Evolutionary conservation across 148 eudicot species (phyloP), one percentile per base, ranked within the genome.

Genomic region (Hydrangea macrophylla): DNA sequence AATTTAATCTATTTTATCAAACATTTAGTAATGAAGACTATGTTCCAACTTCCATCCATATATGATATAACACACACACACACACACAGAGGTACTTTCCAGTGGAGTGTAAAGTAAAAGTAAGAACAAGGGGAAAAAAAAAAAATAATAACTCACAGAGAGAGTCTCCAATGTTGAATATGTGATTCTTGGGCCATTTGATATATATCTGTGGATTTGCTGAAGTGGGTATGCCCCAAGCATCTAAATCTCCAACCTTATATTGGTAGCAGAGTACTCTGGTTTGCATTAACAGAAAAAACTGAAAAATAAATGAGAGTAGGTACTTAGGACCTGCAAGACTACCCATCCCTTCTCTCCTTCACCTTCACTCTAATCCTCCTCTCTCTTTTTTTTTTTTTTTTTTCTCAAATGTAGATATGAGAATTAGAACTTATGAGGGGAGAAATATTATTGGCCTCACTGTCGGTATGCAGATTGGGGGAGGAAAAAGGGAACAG

Each of bases 181-280:
- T 33, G 73, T 82, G 84, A 6, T 73, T 23, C 33, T 88, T 80
- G 71, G 95, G 72, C 92, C 96, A 93, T 53, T 80, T 78, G 69
- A 68, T 18, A 78, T 88, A 93, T 59, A 88, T 75, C 50, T 88
- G 65, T 18, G 80, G 81, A 66, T 86, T 82, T 30, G 83, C 71
- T 1, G 85, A 36, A 42, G 87, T 67, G 30, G 98, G 98, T n/a
- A 83, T 57, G 62, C 78, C 83, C 98, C 98, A 93, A 22, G 76
- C 79, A 70, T 79, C 58, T 54, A 93, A 80, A 80, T 90, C 90
- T 56, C 95, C 96, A 15, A 93, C 98, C 78, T 93, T 80, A 86
- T 84, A 80, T 62, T 75, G 81, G 62, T 40, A 70, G 77, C 92
- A 71, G 0, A 62, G 60, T 17, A 77, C 87, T 64, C 32, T 55